Percentiles rank a stretch among this genome's conserved stretches.
These are phyloP conservation scores for Yamadazyma friedrichii DNA, from an alignment of 1,139 yeast genomes.

Conservation along the genomic window DNA sequence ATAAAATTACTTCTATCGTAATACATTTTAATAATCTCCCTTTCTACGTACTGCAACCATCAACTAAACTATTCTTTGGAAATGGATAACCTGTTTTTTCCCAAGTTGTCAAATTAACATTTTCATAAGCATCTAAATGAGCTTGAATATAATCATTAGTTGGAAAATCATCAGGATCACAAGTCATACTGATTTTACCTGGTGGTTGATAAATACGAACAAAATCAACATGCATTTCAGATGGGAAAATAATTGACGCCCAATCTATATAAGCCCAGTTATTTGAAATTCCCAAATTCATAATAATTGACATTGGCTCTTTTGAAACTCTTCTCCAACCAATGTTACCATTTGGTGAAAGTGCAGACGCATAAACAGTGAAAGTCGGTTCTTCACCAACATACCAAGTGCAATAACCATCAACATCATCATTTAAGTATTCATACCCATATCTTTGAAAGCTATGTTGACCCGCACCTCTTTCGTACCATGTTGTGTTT, in stretches of 20 bases:
- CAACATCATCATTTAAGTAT: conserved; percentile 60
- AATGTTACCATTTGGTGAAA: conserved; percentile 82
- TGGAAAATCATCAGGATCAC: conserved; percentile 76
- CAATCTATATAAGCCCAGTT: conserved; percentile 85
- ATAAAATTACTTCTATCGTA: too few relatives aligned
- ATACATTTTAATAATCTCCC: too few relatives aligned
- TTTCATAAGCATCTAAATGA: conserved; percentile 61
- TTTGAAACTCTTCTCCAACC: conserved; percentile 72
- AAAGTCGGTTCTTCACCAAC: conserved; percentile 69
- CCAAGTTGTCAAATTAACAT: conserved; percentile 68
- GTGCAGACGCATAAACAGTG: conserved; percentile 58
- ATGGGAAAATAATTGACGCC: conserved; percentile 68
- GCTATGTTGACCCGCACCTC: conserved; percentile 40
- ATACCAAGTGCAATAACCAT: conserved; percentile 81
- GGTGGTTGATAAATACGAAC: conserved; percentile 78
- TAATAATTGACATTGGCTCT: conserved; percentile 81
- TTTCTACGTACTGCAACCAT: conserved; percentile 15
- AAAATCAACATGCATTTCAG: conserved; percentile 65
- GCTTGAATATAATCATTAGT: conserved; percentile 68
- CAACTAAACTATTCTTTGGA: conserved; percentile 46
- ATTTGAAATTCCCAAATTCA: conserved; percentile 78
- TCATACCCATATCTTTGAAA: conserved; percentile 81
- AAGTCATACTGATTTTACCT: conserved; percentile 50
- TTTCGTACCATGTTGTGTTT: conserved; percentile 74
- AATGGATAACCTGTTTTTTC: conserved; percentile 60